A percentile compares a stretch with the other conserved stretches of the same genome.
Evolutionary conservation across 352 stramenopile species (phyloP).

Genomic region (Pseudoperonospora humuli): DNA sequence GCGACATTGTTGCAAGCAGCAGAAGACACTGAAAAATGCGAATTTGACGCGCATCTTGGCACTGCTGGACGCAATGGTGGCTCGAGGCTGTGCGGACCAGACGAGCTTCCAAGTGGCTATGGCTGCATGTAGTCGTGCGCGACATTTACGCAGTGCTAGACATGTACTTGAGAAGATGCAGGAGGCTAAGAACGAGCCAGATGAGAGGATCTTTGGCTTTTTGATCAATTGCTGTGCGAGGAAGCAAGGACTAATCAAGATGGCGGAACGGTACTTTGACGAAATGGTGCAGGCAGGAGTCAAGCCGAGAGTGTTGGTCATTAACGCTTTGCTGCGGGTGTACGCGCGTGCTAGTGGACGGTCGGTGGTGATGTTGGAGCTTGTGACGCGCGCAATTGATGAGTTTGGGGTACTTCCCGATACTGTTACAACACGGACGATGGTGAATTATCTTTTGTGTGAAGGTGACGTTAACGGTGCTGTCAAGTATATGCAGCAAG

Average conservation of each 20-base stretch:
- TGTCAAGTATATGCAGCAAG: constrained; percentile 23
- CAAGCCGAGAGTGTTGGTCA: constrained; percentile 31
- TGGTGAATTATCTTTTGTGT: constrained; percentile 40
- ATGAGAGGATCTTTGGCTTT: constrained; percentile 45
- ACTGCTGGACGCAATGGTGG: constrained; percentile 47
- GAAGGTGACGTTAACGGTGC: constrained; percentile 18
- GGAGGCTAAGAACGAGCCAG: constrained; percentile 14
- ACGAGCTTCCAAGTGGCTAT: constrained; percentile 67
- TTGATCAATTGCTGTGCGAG: constrained; percentile 60
- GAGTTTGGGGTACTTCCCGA: constrained; percentile 36
- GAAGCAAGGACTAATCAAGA: constrained; percentile 22
- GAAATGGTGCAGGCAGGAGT: constrained; percentile 35
- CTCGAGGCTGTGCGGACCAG: constrained; percentile 25
- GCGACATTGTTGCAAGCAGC: constrained; percentile 34
- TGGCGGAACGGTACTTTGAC: constrained; percentile 35
- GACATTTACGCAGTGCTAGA: constrained; percentile 30
- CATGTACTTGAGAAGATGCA: constrained; percentile 44
- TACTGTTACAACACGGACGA: constrained; percentile 31
- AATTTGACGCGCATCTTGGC: constrained; percentile 36
- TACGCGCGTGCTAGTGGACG: constrained; percentile 28
- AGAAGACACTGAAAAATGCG: constrained; percentile 22
- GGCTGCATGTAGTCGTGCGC: constrained; percentile 45
- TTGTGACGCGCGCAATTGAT: constrained; percentile 23
- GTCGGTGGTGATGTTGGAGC: constrained; percentile 26
- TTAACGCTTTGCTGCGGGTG: constrained; percentile 65